Evolutionary conservation across 2,329 filamentous ascomycete species (phyloP).

Genomic region (Fusarium sp.): DNA sequence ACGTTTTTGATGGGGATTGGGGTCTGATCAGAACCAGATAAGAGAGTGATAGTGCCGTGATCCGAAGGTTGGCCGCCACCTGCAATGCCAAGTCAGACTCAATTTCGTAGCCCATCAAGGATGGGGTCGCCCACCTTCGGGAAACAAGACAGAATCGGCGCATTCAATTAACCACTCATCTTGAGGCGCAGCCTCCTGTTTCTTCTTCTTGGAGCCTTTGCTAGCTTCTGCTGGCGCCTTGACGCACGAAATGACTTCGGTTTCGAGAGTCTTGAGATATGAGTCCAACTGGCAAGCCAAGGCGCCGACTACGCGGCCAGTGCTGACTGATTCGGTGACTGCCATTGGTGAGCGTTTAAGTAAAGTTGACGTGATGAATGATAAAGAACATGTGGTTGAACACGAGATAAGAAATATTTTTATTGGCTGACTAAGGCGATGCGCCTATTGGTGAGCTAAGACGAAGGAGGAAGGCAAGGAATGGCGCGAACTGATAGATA

Average conservation of each 20-base stretch:
- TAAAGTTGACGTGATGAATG: background rate
- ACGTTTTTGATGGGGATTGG: conserved; percentile 41
- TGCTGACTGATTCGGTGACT: background rate
- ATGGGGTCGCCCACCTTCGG: conserved; percentile 38
- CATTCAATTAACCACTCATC: conserved; percentile 49
- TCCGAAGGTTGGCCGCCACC: conserved; percentile 50
- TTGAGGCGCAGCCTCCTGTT: conserved; percentile 29
- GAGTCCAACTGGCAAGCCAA: conserved; percentile 46
- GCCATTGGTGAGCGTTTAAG: conserved; percentile 7
- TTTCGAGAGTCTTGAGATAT: conserved; percentile 41
- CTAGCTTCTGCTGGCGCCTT: conserved; percentile 31
- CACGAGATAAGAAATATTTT: conserved; percentile 1
- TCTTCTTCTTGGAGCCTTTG: conserved; percentile 36
- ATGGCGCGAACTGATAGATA: background rate
- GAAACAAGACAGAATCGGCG: conserved; percentile 47
- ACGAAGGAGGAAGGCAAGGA: background rate
- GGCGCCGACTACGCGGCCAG: conserved; percentile 40
- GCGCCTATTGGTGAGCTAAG: background rate
- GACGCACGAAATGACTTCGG: conserved; percentile 45
- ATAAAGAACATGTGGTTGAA: background rate
- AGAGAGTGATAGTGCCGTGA: conserved; percentile 39
- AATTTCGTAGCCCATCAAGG: no score
- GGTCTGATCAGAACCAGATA: conserved; percentile 12
- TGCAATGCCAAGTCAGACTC: background rate
- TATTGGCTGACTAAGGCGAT: conserved; percentile 29